These are phyloP conservation scores for Endogone sp. DNA, from an alignment of 192 early-diverging fungal genomes.

Conservation along the genomic window DNA sequence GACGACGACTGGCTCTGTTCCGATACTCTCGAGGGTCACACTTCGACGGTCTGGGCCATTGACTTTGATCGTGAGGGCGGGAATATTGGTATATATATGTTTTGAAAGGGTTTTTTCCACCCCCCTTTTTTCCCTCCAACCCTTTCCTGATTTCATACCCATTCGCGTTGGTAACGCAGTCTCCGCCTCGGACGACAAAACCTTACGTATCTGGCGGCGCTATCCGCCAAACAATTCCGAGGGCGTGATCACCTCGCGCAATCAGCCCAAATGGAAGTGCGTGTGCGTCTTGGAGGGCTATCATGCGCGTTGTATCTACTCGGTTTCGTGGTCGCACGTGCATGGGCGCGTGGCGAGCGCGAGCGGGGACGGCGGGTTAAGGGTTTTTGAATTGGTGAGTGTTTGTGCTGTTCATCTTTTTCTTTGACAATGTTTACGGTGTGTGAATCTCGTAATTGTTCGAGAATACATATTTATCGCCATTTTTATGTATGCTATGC, in stretches of 20 bases:
- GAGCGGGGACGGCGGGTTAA: slow-evolving; percentile 78
- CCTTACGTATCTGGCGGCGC: slow-evolving; percentile 75
- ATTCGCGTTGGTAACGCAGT: slow-evolving; percentile 37
- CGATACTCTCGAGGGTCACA: slow-evolving; percentile 80
- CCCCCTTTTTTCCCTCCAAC: not conserved
- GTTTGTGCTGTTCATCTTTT: not conserved
- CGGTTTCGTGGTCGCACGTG: slow-evolving; percentile 84
- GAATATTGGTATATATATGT: slow-evolving; percentile 34
- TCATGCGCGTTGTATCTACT: slow-evolving; percentile 89
- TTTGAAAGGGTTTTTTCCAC: not conserved
- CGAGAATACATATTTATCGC: too few species aligned
- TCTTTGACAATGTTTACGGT: not conserved
- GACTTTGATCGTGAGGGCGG: slow-evolving; percentile 77
- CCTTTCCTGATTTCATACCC: not conserved
- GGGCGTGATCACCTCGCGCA: slow-evolving; percentile 43
- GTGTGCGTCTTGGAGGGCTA: slow-evolving; percentile 59
- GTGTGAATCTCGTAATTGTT: too few species aligned
- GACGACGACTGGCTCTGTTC: slow-evolving; percentile 96
- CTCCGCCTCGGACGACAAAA: slow-evolving; percentile 86
- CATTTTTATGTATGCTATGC: too few species aligned
- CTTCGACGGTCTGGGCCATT: slow-evolving; percentile 89
- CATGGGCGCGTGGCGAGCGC: slow-evolving; percentile 74
- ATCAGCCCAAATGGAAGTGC: slow-evolving; percentile 66
- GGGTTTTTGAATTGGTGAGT: slow-evolving; percentile 48
- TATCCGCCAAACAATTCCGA: slow-evolving; percentile 42